Base-by-base conservation (phyloP, 208 protist genomes). In the Leptomonas pyrrhocoris region DNA sequence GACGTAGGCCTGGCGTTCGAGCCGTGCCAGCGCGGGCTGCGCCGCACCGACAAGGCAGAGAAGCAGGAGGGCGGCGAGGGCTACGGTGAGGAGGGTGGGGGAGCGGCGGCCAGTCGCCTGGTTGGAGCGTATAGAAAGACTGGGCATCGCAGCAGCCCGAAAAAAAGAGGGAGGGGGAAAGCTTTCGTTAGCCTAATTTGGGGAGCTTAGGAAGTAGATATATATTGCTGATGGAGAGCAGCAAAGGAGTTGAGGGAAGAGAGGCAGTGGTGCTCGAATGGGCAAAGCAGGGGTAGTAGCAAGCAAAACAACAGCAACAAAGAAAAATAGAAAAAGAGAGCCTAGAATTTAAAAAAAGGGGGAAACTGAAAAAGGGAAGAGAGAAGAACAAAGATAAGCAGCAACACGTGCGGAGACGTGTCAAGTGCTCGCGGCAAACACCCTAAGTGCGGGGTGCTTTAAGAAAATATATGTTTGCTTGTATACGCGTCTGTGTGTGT, bases 1-100 rank as follows among this genome's bases (percentile, higher is more conserved):
- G 25, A 63, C 73, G 65, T 71, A 73, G 38, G 73, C 25, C 42
- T 73, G 63, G 6, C 64, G 64, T 34, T 71, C 64, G 18, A 73
- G 50, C 1, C 58, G 64, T 19, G 73, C 63, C 38, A 67, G 64
- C 2, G 40, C 45, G 2, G 50, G 38, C 49, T 57, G 46, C 6
- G 59, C 59, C 6, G 13, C 40, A 0, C 60, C 27, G 40, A 53
- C 36, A n/a, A 57, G 36, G 21, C 40, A 42, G 27, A 77, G 38
- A 40, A 73, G 0, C 5, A 62, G 1, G 19, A 75, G 9, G 12
- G 45, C 42, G 18, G 23, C 27, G 21, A 21, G 11, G 28, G 11
- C 13, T 36, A 48, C 8, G 28, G 48, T n/a, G 53, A 25, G n/a
- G 49, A 51, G 25, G 21, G 34, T 12, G 25, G 25, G 31, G 15